Conservation (phyloP, 2,329 filamentous ascomycete genomes). For the Nemania serpens region DNA sequence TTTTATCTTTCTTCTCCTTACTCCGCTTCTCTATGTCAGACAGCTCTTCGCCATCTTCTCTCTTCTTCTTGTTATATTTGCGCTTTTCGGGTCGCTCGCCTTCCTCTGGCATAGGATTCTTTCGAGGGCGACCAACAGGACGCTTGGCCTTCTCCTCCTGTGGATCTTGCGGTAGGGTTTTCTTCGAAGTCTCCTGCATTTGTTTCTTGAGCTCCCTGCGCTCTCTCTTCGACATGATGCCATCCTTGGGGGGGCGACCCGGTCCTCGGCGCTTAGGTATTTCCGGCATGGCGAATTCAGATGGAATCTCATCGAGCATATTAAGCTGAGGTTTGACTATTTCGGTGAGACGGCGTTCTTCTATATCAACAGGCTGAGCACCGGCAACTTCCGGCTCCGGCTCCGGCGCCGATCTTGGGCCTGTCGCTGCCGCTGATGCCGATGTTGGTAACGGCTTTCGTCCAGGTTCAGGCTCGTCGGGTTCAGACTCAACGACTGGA, state of each 20-base stretch:
- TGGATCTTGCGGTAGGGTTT: slow-evolving; percentile 54
- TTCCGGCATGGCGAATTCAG: slow-evolving; percentile 46
- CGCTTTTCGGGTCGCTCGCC: slow-evolving; percentile 64
- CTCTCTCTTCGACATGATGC: slow-evolving; percentile 81
- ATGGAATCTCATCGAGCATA: slow-evolving; percentile 23
- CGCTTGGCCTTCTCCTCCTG: slow-evolving; percentile 60
- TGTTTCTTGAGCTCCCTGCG: slow-evolving; percentile 67
- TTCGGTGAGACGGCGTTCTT: slow-evolving; percentile 13
- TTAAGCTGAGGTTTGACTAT: slow-evolving; percentile 20
- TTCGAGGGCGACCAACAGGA: slow-evolving; percentile 68
- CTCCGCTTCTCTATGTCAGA: slow-evolving; percentile 61
- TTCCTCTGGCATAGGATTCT: slow-evolving; percentile 65
- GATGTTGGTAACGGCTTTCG: not conserved
- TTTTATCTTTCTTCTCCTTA: slow-evolving; percentile 65
- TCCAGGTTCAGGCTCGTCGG: slow-evolving; percentile 33
- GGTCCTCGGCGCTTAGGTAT: slow-evolving; percentile 73
- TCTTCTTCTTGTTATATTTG: slow-evolving; percentile 68
- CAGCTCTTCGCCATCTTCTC: slow-evolving; percentile 60
- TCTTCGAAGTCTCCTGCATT: slow-evolving; percentile 56
- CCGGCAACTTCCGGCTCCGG: slow-evolving; percentile 4
- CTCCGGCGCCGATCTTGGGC: not conserved
- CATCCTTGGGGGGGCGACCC: slow-evolving; percentile 81
- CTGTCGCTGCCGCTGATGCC: not conserved
- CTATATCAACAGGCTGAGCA: slow-evolving; percentile 11
- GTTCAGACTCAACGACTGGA: slow-evolving; percentile 41